Evolutionary conservation across 805 yeast species (phyloP), one percentile per base, ranked within the genome.

Genomic region (Suhomyces vadensis): DNA sequence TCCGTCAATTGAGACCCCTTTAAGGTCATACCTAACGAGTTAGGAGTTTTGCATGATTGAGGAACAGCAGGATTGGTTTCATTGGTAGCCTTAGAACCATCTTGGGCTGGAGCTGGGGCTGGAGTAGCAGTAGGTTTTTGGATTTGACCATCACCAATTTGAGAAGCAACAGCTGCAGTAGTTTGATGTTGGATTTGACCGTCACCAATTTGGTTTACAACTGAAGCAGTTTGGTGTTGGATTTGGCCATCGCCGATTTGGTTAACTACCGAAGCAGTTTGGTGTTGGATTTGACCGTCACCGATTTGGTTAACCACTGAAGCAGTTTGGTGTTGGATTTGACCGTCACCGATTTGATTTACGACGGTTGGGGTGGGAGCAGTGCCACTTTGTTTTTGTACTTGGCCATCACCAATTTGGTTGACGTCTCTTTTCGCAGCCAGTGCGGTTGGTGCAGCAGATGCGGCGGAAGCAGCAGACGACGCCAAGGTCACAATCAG

Each of bases 191-290:
- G 77, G 47, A 73, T 64, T 57, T 74, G 79, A 41, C 79, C 79
- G 52, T 74, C 79, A 36, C 67, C 65, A 41, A 73, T 74, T 54
- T 73, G 75, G 65, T 65, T 65, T 13, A 69, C 60, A 35, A 57
- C 66, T 14, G 43, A 19, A 67, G 33, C 31, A 7, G 51, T 53
- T 41, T 58, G 61, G 38, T 71, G 61, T 63, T 79, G 85, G 57
- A 80, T 70, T 66, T 80, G 85, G 56, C 85, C 85, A 53, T 81
- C 86, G 53, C 75, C 75, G 47, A 81, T 50, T 38, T 50, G 54
- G 42, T 43, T 42, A 16, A 47, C 54, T 17, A 41, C 45, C 3
- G 53, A 39, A 9, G 61, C 64, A 35, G 58, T 52, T 33, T 57
- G 60, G 42, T 56, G 56, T 43, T 58, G 62, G 45, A 59, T 57